Percentiles rank a stretch among this genome's conserved stretches.
Evolutionary conservation across 1,139 yeast genomes (phyloP).

Genomic region (Tardiomyces depauwii): DNA sequence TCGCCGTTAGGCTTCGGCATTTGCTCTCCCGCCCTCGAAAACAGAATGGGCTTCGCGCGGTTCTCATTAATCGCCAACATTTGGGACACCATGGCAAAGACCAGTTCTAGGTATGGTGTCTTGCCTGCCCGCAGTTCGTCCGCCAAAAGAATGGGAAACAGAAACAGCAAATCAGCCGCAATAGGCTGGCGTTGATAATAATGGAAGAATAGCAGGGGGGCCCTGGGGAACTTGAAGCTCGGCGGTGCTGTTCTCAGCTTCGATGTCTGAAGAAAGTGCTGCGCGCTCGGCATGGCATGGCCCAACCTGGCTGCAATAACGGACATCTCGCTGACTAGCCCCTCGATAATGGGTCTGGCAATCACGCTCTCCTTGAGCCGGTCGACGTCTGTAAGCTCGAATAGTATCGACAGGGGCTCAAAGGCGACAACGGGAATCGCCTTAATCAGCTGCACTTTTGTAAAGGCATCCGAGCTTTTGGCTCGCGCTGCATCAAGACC

Average conservation of each 20-base stretch:
- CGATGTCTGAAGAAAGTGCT: constrained; percentile 52
- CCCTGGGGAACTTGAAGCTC: constrained; percentile 25
- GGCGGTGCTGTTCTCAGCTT: constrained; percentile 43
- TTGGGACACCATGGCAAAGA: constrained; percentile 73
- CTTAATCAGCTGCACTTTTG: constrained; percentile 57
- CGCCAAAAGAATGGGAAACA: constrained; percentile 79
- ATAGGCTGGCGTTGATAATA: constrained; percentile 44
- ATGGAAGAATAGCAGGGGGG: constrained; percentile 50
- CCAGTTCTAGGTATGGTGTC: constrained; percentile 82
- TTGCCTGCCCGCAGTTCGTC: constrained; percentile 59
- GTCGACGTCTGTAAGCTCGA: constrained; percentile 58
- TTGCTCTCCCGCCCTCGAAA: background rate
- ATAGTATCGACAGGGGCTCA: constrained; percentile 60
- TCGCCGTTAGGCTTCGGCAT: background rate
- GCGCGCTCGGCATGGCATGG: constrained; percentile 31
- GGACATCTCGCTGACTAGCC: constrained; percentile 62
- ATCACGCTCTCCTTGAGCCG: constrained; percentile 53
- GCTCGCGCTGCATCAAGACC: constrained; percentile 11
- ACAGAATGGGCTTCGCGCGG: background rate
- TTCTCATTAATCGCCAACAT: constrained; percentile 38
- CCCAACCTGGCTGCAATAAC: constrained; percentile 73
- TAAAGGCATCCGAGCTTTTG: constrained; percentile 4
- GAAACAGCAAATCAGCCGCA: constrained; percentile 59
- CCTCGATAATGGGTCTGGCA: constrained; percentile 76
- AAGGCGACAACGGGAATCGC: constrained; percentile 71